Evolutionary conservation across 768 basidiomycete genomes (phyloP).

Genomic region (Termitomyces titanicus): DNA sequence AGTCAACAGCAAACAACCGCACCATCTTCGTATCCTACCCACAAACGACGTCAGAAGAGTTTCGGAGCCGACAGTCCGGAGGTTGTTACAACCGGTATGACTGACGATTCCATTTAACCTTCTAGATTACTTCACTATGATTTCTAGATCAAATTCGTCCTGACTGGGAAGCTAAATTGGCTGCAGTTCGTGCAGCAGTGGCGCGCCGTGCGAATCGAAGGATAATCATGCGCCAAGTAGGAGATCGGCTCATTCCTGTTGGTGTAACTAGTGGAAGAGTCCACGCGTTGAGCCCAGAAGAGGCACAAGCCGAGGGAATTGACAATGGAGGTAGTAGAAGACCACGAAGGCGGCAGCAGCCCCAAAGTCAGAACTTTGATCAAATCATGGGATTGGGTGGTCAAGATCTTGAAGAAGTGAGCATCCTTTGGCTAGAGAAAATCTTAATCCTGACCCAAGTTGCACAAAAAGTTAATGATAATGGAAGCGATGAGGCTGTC

Average conservation of each 20-base stretch:
- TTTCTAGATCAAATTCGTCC: constrained; percentile 88
- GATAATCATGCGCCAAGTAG: constrained; percentile 98
- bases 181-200: constrained; percentile 91
- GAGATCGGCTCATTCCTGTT: constrained; percentile 94
- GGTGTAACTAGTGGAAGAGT: constrained; percentile 90
- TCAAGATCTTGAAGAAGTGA: constrained; percentile 91
- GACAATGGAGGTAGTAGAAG: constrained; percentile 46
- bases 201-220: constrained; percentile 93
- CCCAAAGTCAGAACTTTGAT: constrained; percentile 54
- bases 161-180: constrained; percentile 96
- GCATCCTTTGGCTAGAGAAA: constrained; percentile 20
- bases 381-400: constrained; percentile 74
- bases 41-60: constrained; percentile 83
- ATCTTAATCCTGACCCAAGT: not conserved
- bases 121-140: constrained; percentile 8
- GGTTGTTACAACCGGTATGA: constrained; percentile 85
- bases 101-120: constrained; percentile 1
- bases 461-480: constrained; percentile 74
- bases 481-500: constrained; percentile 99
- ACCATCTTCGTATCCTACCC: constrained; percentile 38
- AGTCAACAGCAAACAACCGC: constrained; percentile 40
- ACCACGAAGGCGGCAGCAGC: constrained; percentile 51
- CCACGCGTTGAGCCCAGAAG: constrained; percentile 61
- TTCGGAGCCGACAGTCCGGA: constrained; percentile 83
- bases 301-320: constrained; percentile 37